A percentile compares a stretch with the other conserved stretches of the same genome.
phyloP scores from a whole-genome alignment of 129 eudicot species.

The Oenanthe sinensis region DNA sequence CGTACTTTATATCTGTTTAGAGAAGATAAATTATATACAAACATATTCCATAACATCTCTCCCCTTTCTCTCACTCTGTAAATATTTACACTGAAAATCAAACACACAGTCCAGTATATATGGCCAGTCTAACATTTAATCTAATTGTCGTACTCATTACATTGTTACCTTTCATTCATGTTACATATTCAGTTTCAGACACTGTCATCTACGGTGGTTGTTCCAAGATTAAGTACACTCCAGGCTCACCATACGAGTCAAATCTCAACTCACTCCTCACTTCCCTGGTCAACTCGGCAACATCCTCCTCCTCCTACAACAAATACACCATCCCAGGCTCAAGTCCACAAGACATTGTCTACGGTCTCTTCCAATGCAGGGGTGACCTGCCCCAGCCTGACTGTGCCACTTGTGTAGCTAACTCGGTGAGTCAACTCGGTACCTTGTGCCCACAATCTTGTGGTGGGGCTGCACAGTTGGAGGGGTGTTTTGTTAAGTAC shows the following conservation, averaged over 20 bases:
- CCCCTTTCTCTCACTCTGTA: not conserved
- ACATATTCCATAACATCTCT: not conserved
- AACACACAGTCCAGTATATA: not conserved
- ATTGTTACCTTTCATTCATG: conserved; percentile 20
- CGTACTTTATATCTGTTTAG: too few relatives aligned
- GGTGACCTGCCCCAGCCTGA: conserved; percentile 86
- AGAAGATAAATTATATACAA: not conserved
- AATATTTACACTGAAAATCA: not conserved
- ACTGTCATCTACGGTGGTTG: conserved; percentile 85
- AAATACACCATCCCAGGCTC: conserved; percentile 64
- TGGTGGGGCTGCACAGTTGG: conserved; percentile 71
- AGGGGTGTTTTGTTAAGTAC: conserved; percentile 80
- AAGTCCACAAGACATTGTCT: conserved; percentile 47
- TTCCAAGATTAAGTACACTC: conserved; percentile 60
- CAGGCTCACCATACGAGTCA: conserved; percentile 58
- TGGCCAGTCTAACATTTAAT: not conserved
- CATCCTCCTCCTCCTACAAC: conserved; percentile 89
- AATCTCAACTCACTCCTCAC: conserved; percentile 89
- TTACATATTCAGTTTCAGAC: conserved; percentile 34
- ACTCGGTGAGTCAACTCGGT: conserved; percentile 56
- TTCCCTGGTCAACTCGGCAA: conserved; percentile 85
- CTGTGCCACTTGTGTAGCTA: conserved; percentile 82
- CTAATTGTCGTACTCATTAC: conserved; percentile 9
- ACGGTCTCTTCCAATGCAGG: conserved; percentile 85
- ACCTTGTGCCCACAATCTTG: conserved; percentile 47